Evolutionary conservation across 164 flowering plant species (phyloP).

Genomic region (Sedum album): DNA sequence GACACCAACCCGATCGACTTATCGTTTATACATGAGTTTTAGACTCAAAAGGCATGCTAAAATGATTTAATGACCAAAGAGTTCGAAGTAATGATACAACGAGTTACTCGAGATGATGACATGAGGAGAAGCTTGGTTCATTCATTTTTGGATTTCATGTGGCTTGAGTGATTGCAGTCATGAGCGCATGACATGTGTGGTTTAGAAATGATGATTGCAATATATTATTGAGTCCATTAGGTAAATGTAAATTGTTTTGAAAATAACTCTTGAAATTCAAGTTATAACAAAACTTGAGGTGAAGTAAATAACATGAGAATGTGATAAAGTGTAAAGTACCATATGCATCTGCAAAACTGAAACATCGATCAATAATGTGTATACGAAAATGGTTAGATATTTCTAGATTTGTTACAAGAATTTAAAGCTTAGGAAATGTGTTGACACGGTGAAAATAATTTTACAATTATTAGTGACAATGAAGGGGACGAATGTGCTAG

Average conservation of each 20-base stretch:
- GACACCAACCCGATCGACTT: not conserved
- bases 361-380: no score
- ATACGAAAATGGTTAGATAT: no score
- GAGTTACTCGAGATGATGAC: not conserved
- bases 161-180: not conserved
- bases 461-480: not conserved
- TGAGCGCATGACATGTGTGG: slow-evolving; percentile 1
- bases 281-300: no score
- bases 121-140: not conserved
- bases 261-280: no score
- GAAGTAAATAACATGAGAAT: no score
- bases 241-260: no score
- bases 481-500: not conserved
- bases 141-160: not conserved
- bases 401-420: no score
- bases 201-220: not conserved
- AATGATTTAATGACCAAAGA: not conserved
- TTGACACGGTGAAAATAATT: not conserved
- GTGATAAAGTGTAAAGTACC: no score
- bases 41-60: not conserved
- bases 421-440: not conserved
- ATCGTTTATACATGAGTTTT: not conserved
- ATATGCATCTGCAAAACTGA: no score
- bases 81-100: not conserved
- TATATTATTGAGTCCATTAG: no score